Conservation (phyloP, 73 alveolate species). For the Breviolum minutum region DNA sequence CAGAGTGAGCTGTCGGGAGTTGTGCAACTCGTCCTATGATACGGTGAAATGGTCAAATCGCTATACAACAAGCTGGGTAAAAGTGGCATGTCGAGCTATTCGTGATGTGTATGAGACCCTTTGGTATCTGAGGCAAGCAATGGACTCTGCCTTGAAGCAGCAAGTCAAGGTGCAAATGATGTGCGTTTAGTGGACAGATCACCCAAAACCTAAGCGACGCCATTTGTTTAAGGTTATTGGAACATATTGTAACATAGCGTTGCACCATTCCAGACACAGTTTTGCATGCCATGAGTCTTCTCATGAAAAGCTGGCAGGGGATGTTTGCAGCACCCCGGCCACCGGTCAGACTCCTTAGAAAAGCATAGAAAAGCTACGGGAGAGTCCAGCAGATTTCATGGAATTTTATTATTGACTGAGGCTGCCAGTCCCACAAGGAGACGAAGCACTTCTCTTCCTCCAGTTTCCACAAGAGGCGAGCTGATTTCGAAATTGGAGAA, state of each 20-base stretch:
- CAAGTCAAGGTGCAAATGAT: slow-evolving; percentile 54
- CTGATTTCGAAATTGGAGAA: not conserved
- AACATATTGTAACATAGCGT: no score
- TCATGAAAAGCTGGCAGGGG: not conserved
- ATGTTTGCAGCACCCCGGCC: slow-evolving; percentile 62
- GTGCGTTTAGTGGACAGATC: no score
- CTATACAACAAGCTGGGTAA: no score
- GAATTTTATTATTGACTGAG: not conserved
- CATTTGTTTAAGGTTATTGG: no score
- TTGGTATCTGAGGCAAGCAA: slow-evolving; percentile 39
- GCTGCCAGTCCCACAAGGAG: slow-evolving; percentile 31
- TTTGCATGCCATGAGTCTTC: no score
- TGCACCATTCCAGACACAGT: no score
- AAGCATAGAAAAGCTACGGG: not conserved
- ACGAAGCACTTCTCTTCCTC: slow-evolving; percentile 57
- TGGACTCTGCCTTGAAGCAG: slow-evolving; percentile 78
- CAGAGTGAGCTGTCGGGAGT: slow-evolving; percentile 58
- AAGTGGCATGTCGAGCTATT: no score
- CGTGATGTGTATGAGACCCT: no score
- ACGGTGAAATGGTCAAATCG: no score
- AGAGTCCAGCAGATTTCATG: not conserved
- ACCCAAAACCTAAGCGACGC: no score
- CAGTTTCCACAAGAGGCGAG: slow-evolving; percentile 1
- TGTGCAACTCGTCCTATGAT: slow-evolving; percentile 22
- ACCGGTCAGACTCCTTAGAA: not conserved